Percentiles rank a stretch among this genome's conserved stretches.
These are phyloP conservation scores for Vicia faba DNA, from an alignment of 306 rosid species.

Conservation along the genomic window DNA sequence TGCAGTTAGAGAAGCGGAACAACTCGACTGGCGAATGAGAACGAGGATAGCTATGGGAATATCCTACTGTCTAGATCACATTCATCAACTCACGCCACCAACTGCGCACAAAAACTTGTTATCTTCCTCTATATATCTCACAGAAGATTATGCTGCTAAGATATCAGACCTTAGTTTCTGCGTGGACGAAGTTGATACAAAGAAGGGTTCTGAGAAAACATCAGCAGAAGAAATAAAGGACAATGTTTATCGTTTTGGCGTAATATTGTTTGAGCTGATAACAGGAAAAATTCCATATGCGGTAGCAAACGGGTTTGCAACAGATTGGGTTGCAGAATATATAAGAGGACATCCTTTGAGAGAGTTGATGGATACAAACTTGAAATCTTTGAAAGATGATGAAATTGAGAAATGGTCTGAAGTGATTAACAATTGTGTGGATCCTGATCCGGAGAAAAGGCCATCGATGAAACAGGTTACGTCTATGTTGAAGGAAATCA, in stretches of 20 bases:
- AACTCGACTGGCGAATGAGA: slow-evolving; percentile 85
- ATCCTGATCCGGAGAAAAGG: slow-evolving; percentile 56
- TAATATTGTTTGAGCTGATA: slow-evolving; percentile 73
- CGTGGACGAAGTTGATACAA: slow-evolving; percentile 52
- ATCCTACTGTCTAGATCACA: slow-evolving; percentile 84
- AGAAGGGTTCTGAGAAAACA: slow-evolving; percentile 48
- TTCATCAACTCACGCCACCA: slow-evolving; percentile 78
- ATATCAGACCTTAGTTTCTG: slow-evolving; percentile 74
- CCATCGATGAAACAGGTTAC: slow-evolving; percentile 64
- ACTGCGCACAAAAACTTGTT: slow-evolving; percentile 53
- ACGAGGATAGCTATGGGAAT: slow-evolving; percentile 86
- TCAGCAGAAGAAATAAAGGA: slow-evolving; percentile 44
- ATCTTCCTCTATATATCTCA: slow-evolving; percentile 74
- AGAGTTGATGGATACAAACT: slow-evolving; percentile 72
- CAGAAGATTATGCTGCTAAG: slow-evolving; percentile 93
- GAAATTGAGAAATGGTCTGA: slow-evolving; percentile 56
- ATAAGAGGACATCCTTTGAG: slow-evolving; percentile 53
- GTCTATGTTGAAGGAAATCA: slow-evolving; percentile 62
- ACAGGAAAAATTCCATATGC: slow-evolving; percentile 70
- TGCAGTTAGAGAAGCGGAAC: slow-evolving; percentile 89
- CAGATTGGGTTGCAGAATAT: slow-evolving; percentile 68
- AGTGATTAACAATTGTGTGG: slow-evolving; percentile 60
- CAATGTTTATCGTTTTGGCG: slow-evolving; percentile 79
- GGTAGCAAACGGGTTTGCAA: slow-evolving; percentile 49
- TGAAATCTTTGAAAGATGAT: slow-evolving; percentile 50